phyloP scores from a whole-genome alignment of 768 basidiomycete species.

The Auriculariales sp. region DNA sequence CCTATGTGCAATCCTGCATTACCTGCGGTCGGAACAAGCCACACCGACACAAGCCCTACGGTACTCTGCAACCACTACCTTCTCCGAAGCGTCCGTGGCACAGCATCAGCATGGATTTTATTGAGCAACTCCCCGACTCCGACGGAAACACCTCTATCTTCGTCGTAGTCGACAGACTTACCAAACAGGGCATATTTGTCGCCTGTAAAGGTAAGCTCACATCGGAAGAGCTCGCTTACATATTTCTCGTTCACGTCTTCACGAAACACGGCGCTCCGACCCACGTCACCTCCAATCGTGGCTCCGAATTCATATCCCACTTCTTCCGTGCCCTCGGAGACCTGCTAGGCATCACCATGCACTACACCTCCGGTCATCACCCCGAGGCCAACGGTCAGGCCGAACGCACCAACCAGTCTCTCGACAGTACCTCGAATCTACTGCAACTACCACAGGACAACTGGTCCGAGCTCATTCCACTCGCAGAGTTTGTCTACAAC shows the following conservation, averaged over 20 bases:
- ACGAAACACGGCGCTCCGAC: background rate
- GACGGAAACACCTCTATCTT: constrained; percentile 23
- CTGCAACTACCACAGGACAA: constrained; percentile 17
- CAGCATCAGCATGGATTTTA: constrained; percentile 22
- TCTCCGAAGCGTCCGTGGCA: constrained; percentile 17
- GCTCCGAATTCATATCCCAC: constrained; percentile 5
- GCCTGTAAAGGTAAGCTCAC: constrained; percentile 16
- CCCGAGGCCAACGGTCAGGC: constrained; percentile 7
- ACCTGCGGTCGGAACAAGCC: constrained; percentile 20
- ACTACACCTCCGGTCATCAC: constrained; percentile 5
- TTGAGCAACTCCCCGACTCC: constrained; percentile 21
- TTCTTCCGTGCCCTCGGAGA: constrained; percentile 7
- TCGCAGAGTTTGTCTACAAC: constrained; percentile 21
- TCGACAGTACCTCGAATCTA: constrained; percentile 19
- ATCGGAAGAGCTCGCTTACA: constrained; percentile 19
- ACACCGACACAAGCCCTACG: constrained; percentile 21
- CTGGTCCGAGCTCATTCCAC: constrained; percentile 18
- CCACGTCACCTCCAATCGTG: constrained; percentile 7
- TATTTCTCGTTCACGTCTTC: constrained; percentile 15
- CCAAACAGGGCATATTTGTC: constrained; percentile 29
- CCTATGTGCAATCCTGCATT: constrained; percentile 23
- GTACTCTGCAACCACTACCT: constrained; percentile 15
- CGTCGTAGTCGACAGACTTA: constrained; percentile 24
- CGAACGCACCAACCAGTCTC: constrained; percentile 17
- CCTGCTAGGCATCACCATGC: background rate